Percentiles rank a stretch among this genome's conserved stretches.
These are phyloP conservation scores for Pseudozyma flocculosa DNA, from an alignment of 1,284 basidiomycete genomes.

Conservation along the genomic window DNA sequence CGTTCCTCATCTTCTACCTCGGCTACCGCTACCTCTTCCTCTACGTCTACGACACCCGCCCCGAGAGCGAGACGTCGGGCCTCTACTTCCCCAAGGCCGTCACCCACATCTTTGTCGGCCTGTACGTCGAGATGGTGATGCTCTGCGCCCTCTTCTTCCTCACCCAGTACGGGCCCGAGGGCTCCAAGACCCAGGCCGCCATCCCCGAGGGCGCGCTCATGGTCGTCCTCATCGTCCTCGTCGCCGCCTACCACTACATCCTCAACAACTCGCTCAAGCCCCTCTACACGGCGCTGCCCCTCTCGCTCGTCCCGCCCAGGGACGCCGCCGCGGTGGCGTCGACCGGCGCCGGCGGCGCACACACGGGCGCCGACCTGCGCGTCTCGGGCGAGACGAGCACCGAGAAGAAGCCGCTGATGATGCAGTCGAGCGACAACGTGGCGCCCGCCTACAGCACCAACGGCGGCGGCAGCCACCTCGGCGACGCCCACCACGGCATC, in stretches of 20 bases:
- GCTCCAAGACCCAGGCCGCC: constrained; percentile 29
- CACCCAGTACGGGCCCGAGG: constrained; percentile 31
- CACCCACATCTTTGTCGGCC: constrained; percentile 85
- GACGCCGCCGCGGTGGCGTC: no score
- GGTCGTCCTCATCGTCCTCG: constrained; percentile 77
- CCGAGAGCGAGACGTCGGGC: constrained; percentile 80
- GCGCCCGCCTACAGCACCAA: constrained; percentile 4
- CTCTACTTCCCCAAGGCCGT: constrained; percentile 94
- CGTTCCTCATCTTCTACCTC: constrained; percentile 79
- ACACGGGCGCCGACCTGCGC: constrained; percentile 9
- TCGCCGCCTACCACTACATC: constrained; percentile 63
- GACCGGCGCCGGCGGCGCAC: no score
- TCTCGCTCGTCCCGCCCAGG: constrained; percentile 29
- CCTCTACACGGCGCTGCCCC: constrained; percentile 44
- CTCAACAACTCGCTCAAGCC: constrained; percentile 55
- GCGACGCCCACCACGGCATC: background rate
- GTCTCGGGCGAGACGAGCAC: constrained; percentile 31
- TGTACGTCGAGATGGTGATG: constrained; percentile 54
- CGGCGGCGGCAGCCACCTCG: constrained; percentile 4
- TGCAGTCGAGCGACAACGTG: background rate
- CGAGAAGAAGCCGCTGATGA: constrained; percentile 35
- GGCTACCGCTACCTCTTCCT: constrained; percentile 64
- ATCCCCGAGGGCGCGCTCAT: constrained; percentile 66
- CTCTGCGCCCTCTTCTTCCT: constrained; percentile 54
- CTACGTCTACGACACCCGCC: constrained; percentile 69